Evolutionary conservation across 1,284 basidiomycete genomes (phyloP).

Genomic region (Apiotrichum brassicae): DNA sequence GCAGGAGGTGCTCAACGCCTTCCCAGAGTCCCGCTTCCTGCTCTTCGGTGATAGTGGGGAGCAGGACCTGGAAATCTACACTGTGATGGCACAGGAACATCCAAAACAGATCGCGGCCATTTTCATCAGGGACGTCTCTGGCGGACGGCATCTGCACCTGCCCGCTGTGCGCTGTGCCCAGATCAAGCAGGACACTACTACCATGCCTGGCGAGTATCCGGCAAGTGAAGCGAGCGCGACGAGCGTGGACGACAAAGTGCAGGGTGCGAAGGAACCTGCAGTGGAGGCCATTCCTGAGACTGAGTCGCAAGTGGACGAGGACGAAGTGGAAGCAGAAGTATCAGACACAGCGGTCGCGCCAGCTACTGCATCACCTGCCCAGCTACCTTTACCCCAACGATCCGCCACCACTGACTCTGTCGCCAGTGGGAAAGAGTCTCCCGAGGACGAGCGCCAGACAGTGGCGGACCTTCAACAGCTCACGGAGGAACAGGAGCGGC

Average conservation of each 20-base stretch:
- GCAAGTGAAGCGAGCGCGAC: too few relatives aligned
- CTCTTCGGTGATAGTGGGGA: slow-evolving; percentile 82
- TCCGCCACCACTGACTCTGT: too few relatives aligned
- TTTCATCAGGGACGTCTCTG: slow-evolving; percentile 67
- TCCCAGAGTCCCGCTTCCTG: slow-evolving; percentile 67
- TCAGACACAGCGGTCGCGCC: too few relatives aligned
- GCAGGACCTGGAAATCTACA: slow-evolving; percentile 80
- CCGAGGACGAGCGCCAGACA: neutral
- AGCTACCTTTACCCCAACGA: neutral
- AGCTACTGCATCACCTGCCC: neutral
- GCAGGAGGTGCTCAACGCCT: slow-evolving; percentile 62
- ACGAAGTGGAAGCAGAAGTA: too few relatives aligned
- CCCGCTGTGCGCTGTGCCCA: neutral
- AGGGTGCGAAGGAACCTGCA: too few relatives aligned
- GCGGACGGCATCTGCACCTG: neutral
- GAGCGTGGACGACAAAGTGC: too few relatives aligned
- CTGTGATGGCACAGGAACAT: slow-evolving; percentile 61
- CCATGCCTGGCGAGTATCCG: neutral
- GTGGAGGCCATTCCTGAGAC: too few relatives aligned
- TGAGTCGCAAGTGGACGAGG: too few relatives aligned
- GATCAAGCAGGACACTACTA: too few relatives aligned
- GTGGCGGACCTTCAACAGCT: neutral
- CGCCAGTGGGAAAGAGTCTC: neutral
- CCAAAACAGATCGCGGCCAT: slow-evolving; percentile 57
- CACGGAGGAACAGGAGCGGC: neutral